Conservation (phyloP, 1,284 basidiomycete species). For the Phlebopus sp. region DNA sequence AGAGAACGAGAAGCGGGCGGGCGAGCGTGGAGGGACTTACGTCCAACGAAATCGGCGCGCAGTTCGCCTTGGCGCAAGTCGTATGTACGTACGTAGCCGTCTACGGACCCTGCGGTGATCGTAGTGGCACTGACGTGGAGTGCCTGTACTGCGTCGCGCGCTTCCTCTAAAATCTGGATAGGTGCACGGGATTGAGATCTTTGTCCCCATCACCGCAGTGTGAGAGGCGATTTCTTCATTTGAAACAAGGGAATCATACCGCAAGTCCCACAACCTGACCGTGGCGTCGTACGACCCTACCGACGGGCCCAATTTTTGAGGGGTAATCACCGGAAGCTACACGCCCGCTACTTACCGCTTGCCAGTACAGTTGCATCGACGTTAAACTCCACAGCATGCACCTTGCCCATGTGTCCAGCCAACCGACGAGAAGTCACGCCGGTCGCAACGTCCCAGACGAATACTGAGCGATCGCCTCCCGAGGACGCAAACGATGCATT, state of each 20-base stretch:
- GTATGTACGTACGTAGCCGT: constrained; percentile 90
- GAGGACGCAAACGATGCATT: constrained; percentile 93
- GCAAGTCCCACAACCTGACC: constrained; percentile 86
- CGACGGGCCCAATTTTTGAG: too few relatives aligned
- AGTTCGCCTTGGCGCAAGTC: constrained; percentile 92
- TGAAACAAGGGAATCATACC: constrained; percentile 39
- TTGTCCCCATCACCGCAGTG: neutral
- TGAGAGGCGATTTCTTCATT: constrained; percentile 6
- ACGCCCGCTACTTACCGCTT: constrained; percentile 56
- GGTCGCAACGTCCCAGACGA: constrained; percentile 93
- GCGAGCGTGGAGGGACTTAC: constrained; percentile 52
- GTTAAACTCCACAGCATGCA: constrained; percentile 90
- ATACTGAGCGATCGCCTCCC: constrained; percentile 90
- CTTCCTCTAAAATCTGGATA: constrained; percentile 90
- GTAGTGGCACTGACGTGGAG: constrained; percentile 63
- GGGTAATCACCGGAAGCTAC: neutral
- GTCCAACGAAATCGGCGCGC: constrained; percentile 84
- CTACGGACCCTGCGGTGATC: constrained; percentile 83
- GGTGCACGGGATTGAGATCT: constrained; percentile 80
- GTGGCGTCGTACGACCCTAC: constrained; percentile 86
- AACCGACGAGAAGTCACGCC: constrained; percentile 81
- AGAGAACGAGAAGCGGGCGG: too few relatives aligned
- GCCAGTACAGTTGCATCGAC: constrained; percentile 82
- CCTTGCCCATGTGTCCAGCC: constrained; percentile 85
- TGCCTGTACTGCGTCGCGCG: constrained; percentile 85